Base-by-base conservation (phyloP, 2,329 filamentous ascomycete genomes). In the Colletotrichum scovillei region DNA sequence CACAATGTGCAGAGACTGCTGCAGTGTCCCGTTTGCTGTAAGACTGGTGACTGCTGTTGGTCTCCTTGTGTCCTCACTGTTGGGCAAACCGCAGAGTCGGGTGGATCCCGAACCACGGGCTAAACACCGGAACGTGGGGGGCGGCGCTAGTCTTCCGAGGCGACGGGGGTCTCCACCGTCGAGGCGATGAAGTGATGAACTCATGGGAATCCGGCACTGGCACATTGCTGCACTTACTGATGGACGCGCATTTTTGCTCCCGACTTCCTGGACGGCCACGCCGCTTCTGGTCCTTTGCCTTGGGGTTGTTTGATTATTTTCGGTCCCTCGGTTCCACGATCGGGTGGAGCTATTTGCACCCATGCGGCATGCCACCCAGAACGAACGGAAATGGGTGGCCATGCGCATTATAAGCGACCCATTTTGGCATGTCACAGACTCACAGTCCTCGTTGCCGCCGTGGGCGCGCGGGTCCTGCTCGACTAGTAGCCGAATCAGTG, bases 51-150 rank as follows among this genome's bases (percentile, higher is more conserved):
- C 32, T 16, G 38, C 14, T 42, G 38, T 16, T 42, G 5, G 38
- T 42, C 38, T 26, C 38, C 14, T 42, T 14, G 2, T 12, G 32
- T 35, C 11, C 32, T 35, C 32, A 35, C 32, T 42, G 14, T 16
- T 49, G 42, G 7, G 19, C 16, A 49, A 26, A 26, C 22, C 58
- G 38, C 22, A 46, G 11, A 8, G 22, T 35, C 32, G 16, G 24
- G 35, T 60, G 58, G 16, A 12, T 35, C 26, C 59, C 38, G 38
- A 22, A 49, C 32, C 11, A 35, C 26, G 19, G 42, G 60, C 42
- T 30, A 63, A 63, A 26, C 42, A 32, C 38, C 66, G 66, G 66
- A 46, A 69, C 52, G 66, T 63, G 66, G 66, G 62, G 60, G 46
- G 32, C 5, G n/a, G 38, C n/a, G 32, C 30, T 63, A 42, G 62